These are phyloP conservation scores for Colletotrichum graminicola DNA, from an alignment of 2,329 filamentous ascomycete species.

Conservation along the genomic window DNA sequence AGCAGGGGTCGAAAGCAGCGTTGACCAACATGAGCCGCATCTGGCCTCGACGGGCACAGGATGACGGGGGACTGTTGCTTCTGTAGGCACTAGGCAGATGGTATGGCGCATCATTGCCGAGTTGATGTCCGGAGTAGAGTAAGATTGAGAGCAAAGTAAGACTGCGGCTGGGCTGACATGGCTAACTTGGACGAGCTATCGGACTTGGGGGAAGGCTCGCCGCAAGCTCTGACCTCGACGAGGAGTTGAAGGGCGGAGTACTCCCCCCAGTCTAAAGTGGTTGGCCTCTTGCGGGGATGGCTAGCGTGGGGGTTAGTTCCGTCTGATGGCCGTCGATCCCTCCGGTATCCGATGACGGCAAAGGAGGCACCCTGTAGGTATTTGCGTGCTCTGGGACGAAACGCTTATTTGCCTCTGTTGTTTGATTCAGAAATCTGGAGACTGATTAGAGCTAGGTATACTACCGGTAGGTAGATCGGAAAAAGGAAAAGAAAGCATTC, in stretches of 20 bases:
- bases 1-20: not conserved
- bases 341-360: slow-evolving; percentile 14
- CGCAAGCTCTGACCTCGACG: not conserved
- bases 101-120: not conserved
- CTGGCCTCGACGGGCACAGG: slow-evolving; percentile 11
- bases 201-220: not conserved
- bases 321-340: slow-evolving; percentile 8
- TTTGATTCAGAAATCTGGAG: not conserved
- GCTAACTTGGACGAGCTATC: not conserved
- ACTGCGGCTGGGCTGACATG: not conserved
- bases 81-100: not conserved
- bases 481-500: not conserved
- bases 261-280: not conserved
- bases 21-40: not conserved
- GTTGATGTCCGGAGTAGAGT: slow-evolving; percentile 3
- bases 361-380: too few species aligned
- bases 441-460: not conserved
- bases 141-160: not conserved
- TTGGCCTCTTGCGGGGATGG: not conserved
- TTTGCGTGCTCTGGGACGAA: not conserved
- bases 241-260: not conserved
- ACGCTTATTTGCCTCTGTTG: not conserved
- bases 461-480: not conserved
- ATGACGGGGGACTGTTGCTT: slow-evolving; percentile 6
- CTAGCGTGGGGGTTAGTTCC: slow-evolving; percentile 33